Conservation (phyloP, 306 rosid genomes). For the peach (Prunus persica) region DNA sequence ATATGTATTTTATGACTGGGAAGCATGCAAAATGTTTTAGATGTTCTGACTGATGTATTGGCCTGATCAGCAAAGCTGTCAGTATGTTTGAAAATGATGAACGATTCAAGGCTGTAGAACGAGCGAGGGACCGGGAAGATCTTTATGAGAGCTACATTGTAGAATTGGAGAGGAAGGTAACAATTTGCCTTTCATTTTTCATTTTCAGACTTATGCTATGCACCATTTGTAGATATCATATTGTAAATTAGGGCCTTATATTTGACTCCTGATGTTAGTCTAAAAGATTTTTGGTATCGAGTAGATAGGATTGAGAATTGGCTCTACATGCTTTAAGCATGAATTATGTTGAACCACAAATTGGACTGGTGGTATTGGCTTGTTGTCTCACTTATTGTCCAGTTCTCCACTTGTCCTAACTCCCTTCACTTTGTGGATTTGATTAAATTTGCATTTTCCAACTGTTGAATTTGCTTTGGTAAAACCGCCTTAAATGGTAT, state of each 20-base stretch:
- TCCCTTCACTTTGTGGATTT: background rate
- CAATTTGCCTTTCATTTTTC: conserved; percentile 11
- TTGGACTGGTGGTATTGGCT: background rate
- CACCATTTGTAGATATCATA: background rate
- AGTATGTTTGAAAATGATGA: conserved; percentile 90
- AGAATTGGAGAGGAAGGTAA: conserved; percentile 96
- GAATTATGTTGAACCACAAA: background rate
- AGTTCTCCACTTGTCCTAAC: background rate
- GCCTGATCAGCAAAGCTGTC: conserved; percentile 77
- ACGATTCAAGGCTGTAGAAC: conserved; percentile 87
- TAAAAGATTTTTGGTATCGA: background rate
- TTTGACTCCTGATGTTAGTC: background rate
- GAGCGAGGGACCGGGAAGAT: conserved; percentile 86
- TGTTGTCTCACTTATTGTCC: background rate
- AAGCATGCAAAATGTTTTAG: conserved; percentile 8
- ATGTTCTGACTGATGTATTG: conserved; percentile 27
- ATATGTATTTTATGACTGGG: background rate
- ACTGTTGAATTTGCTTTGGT: background rate
- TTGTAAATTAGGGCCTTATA: conserved; percentile 8
- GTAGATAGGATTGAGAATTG: background rate
- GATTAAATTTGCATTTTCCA: background rate
- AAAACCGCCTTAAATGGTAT: background rate
- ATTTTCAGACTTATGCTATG: background rate
- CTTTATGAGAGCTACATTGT: conserved; percentile 94
- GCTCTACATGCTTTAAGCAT: background rate